Percentiles rank a stretch among this genome's conserved stretches.
phyloP scores from a whole-genome alignment of 371 early-diverging fungal genomes.

The Syncephalis fuscata region DNA sequence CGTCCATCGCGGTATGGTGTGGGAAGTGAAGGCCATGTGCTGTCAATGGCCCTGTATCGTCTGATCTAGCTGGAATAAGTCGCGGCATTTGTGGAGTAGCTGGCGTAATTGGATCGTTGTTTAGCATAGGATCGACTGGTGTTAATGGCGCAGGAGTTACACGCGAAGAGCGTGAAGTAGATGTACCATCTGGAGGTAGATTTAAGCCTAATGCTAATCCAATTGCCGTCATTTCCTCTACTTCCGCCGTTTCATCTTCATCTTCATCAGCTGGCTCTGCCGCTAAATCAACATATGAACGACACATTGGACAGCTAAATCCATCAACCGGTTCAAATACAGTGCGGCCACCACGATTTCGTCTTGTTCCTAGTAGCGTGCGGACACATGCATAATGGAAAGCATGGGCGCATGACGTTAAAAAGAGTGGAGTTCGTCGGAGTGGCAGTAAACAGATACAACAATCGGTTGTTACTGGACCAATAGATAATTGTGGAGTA shows the following conservation, averaged over 20 bases:
- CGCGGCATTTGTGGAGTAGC: too few relatives aligned
- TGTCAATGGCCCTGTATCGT: too few relatives aligned
- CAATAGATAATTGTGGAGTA: constrained; percentile 9
- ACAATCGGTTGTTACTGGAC: constrained; percentile 45
- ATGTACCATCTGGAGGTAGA: too few relatives aligned
- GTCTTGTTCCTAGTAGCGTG: constrained; percentile 40
- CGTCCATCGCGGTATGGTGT: too few relatives aligned
- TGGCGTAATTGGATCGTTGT: too few relatives aligned
- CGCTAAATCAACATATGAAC: constrained; percentile 83
- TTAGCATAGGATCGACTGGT: too few relatives aligned
- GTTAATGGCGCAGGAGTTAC: too few relatives aligned
- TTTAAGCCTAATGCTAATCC: too few relatives aligned
- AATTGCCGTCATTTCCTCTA: too few relatives aligned
- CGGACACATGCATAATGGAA: constrained; percentile 91
- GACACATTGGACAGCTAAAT: constrained; percentile 87
- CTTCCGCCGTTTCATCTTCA: constrained; percentile 1
- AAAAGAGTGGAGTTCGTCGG: constrained; percentile 85
- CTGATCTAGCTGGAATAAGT: too few relatives aligned
- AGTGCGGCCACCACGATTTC: constrained; percentile 7
- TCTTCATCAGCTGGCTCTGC: constrained; percentile 23
- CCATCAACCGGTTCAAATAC: constrained; percentile 29
- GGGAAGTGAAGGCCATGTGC: too few relatives aligned
- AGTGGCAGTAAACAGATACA: constrained; percentile 88
- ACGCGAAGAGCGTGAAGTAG: too few relatives aligned
- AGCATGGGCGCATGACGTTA: constrained; percentile 88